Percentiles rank a stretch among this genome's conserved stretches.
phyloP scores from a whole-genome alignment of 2,329 filamentous ascomycete genomes.

The Fusarium equiseti region DNA sequence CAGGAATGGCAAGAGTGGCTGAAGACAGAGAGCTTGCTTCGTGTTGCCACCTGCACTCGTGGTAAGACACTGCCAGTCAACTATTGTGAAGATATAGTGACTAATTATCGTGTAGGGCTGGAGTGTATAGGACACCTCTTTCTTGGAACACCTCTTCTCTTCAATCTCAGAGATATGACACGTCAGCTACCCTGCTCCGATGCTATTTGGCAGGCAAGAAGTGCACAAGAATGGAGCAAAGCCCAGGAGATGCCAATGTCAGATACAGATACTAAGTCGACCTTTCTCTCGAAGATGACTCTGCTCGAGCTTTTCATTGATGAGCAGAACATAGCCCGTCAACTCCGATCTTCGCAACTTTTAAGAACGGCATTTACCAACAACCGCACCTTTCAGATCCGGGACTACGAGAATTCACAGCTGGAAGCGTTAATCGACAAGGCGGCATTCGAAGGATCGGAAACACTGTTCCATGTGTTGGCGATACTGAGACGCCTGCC shows the following conservation, averaged over 20 bases:
- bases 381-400: fast-evolving
- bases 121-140: too few species aligned
- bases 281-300: neutral
- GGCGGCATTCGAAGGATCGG: fast-evolving
- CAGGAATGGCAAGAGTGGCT: too few species aligned
- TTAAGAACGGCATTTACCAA: neutral
- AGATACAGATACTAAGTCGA: neutral
- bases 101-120: too few species aligned
- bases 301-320: neutral
- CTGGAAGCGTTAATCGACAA: neutral
- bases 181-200: neutral
- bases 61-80: too few species aligned
- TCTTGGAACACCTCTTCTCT: too few species aligned
- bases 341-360: fast-evolving
- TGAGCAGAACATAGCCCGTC: neutral
- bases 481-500: neutral
- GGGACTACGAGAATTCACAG: neutral
- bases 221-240: neutral
- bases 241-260: fast-evolving
- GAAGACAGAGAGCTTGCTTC: too few species aligned
- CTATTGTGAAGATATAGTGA: too few species aligned
- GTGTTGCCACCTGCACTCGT: too few species aligned
- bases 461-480: neutral
- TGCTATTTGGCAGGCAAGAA: fast-evolving
- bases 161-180: too few species aligned